Conservation (phyloP, 768 basidiomycete genomes). For the Wakefieldia striispora region DNA sequence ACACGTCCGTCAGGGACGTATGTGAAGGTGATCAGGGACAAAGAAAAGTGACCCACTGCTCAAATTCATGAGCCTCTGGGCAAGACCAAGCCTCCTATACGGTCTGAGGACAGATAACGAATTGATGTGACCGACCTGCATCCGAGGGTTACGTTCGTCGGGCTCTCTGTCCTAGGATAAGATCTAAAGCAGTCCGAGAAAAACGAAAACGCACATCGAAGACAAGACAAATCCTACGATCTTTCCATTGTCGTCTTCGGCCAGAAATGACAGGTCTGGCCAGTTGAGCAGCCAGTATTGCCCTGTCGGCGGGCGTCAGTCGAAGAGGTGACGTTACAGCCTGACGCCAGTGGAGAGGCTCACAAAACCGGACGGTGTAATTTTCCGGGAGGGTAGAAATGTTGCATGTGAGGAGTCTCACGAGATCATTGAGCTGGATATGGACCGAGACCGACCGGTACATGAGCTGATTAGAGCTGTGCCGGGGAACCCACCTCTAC, state of each 20-base stretch:
- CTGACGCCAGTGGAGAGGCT: constrained; percentile 1
- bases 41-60: constrained; percentile 18
- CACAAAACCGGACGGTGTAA: constrained; percentile 37
- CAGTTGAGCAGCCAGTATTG: constrained; percentile 46
- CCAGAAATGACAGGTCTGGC: constrained; percentile 55
- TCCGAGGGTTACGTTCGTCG: constrained; percentile 10
- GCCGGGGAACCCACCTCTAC: constrained; percentile 22
- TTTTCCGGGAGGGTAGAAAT: constrained; percentile 53
- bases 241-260: constrained; percentile 46
- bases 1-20: constrained; percentile 1
- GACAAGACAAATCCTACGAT: constrained; percentile 58
- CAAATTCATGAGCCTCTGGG: constrained; percentile 24
- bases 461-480: not conserved
- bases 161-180: constrained; percentile 23
- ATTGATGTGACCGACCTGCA: constrained; percentile 27
- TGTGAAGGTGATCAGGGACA: not conserved
- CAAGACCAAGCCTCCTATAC: constrained; percentile 30
- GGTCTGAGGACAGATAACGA: constrained; percentile 28
- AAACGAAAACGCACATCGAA: constrained; percentile 44
- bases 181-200: not conserved
- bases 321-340: not conserved
- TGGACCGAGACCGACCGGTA: not conserved
- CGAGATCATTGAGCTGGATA: constrained; percentile 44
- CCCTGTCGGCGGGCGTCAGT: constrained; percentile 32
- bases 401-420: constrained; percentile 51